Conservation (phyloP, 495 filamentous ascomycete genomes). For the Hyaloscypha variabilis region DNA sequence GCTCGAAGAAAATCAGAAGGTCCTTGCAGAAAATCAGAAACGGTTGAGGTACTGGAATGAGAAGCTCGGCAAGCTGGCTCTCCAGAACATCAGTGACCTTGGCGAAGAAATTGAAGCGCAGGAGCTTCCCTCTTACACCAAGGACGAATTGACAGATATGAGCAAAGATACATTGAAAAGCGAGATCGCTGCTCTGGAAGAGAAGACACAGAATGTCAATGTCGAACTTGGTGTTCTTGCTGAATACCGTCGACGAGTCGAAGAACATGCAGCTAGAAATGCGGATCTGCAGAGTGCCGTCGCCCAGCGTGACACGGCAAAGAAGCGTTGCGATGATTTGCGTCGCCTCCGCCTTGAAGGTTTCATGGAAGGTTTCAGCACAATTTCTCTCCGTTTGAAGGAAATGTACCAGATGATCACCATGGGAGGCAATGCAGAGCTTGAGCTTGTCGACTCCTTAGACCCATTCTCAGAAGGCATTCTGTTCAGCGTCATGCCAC, state of each 20-base stretch:
- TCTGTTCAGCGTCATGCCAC: conserved; percentile 96
- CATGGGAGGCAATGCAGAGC: conserved; percentile 97
- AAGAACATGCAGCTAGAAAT: conserved; percentile 81
- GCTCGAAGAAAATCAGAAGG: conserved; percentile 93
- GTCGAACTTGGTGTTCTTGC: conserved; percentile 90
- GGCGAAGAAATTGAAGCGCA: conserved; percentile 44
- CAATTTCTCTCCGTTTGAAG: conserved; percentile 93
- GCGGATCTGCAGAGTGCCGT: conserved; percentile 79
- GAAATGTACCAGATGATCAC: conserved; percentile 99
- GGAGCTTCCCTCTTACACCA: conserved; percentile 78
- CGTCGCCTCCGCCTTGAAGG: conserved; percentile 87
- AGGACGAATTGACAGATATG: conserved; percentile 92
- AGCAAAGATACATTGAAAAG: conserved; percentile 83
- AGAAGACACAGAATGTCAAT: conserved; percentile 85
- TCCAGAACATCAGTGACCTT: conserved; percentile 79
- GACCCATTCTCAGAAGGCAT: conserved; percentile 98
- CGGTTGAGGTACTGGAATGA: conserved; percentile 83
- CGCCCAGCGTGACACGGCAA: conserved; percentile 76
- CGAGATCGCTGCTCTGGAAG: conserved; percentile 87
- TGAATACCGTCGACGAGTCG: conserved; percentile 88
- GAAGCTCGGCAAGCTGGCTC: conserved; percentile 75
- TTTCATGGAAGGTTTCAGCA: conserved; percentile 97
- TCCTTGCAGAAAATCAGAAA: conserved; percentile 83
- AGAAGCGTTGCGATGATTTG: conserved; percentile 88
- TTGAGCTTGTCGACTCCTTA: conserved; percentile 92